These are phyloP conservation scores for Boletus calvinii DNA, from an alignment of 1,284 basidiomycete species.

Conservation along the genomic window DNA sequence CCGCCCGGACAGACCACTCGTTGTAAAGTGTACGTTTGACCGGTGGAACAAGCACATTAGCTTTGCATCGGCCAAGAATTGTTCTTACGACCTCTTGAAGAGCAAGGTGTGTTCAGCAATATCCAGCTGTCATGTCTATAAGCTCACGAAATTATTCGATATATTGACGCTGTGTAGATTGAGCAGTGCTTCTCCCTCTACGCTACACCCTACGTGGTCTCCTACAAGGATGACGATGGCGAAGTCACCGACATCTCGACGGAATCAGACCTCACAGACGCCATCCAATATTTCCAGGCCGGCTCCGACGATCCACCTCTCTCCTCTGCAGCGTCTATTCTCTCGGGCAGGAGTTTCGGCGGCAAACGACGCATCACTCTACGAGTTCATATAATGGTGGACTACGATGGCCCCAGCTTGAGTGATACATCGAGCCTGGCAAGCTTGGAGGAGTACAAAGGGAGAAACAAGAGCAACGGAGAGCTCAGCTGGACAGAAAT, in stretches of 20 bases:
- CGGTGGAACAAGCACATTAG: conserved; percentile 70
- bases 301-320: conserved; percentile 63
- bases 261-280: conserved; percentile 79
- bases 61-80: conserved; percentile 74
- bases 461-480: conserved; percentile 58
- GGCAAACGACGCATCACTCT: conserved; percentile 73
- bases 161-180: conserved; percentile 47
- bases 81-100: conserved; percentile 69
- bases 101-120: conserved; percentile 52
- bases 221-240: conserved; percentile 86
- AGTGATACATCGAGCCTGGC: conserved; percentile 82
- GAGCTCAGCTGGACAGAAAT: conserved; percentile 55
- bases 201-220: conserved; percentile 65
- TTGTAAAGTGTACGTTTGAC: conserved; percentile 80
- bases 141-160: neutral
- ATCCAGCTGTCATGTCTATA: neutral
- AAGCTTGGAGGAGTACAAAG: conserved; percentile 70
- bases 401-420: conserved; percentile 88
- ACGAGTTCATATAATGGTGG: conserved; percentile 72
- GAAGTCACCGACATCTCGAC: conserved; percentile 67
- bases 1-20: conserved; percentile 63
- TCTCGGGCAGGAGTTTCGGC: conserved; percentile 69
- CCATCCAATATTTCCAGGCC: conserved; percentile 80
- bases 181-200: conserved; percentile 81
- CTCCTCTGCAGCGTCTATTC: conserved; percentile 69